Evolutionary conservation across 768 basidiomycete genomes (phyloP), one percentile per base, ranked within the genome.

Genomic region (Dacryopinax spathularia): DNA sequence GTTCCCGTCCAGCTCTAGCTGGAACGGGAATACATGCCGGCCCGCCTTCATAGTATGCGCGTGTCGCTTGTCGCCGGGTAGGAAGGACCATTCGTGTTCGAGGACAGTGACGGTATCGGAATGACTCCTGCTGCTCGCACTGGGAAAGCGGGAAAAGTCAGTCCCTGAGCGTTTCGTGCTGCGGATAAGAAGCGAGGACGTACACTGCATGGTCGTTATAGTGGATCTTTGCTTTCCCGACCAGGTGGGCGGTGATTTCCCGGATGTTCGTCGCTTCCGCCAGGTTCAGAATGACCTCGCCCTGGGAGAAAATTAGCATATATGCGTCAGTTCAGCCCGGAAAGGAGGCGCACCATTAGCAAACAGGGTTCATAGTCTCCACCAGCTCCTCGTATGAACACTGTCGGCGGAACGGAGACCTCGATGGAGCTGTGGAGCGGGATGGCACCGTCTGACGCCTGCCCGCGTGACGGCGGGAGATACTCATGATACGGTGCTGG

Each of bases 41-140:
- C 95, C 95, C n/a, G 93, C 91, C 76, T 97, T 96, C 72, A 97
- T 85, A 0, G 93, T 97, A 69, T 90, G 91, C 12, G 81, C 78
- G 70, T 87, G 85, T 39, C 79, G 80, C 73, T 84, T 88, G 69
- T 86, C 84, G 63, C 89, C 88, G 69, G 91, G 87, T 60, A 95
- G 84, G 77, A 96, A 94, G 16, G 89, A 88, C 92, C 91, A 94
- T 66, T 92, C 89, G 70, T 94, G 90, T 64, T 81, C 82, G 73
- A 87, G 88, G 41, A 93, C 74, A 41, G 82, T 76, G 70, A 56
- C 74, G 75, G 29, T 73, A 73, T 64, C 73, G 71, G 44, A 76
- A 75, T 65, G 76, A 75, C 48, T 67, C 71, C 61, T 60, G 65
- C 67, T 69, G 62, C 65, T 66, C 36, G 66, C 65, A 37, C 34